Percentiles rank a stretch among this genome's conserved stretches.
These are phyloP conservation scores for Sophora flavescens DNA, from an alignment of 306 rosid species.

Conservation along the genomic window DNA sequence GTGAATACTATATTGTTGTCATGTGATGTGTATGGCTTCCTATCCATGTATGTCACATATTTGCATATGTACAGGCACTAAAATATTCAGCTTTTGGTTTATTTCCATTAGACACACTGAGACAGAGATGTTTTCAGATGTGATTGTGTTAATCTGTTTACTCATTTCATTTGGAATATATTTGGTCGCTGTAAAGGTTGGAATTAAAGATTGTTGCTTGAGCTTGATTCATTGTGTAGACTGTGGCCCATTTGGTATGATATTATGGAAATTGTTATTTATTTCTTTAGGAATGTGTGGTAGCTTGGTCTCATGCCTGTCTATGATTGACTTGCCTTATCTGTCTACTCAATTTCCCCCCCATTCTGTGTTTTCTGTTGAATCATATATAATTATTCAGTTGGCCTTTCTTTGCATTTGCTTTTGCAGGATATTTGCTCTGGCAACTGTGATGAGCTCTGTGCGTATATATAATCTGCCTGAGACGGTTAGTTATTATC, in stretches of 20 bases:
- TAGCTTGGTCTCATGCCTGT: slow-evolving; percentile 33
- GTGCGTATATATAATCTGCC: slow-evolving; percentile 93
- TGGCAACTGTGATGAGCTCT: slow-evolving; percentile 96
- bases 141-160: slow-evolving; percentile 26
- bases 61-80: not conserved
- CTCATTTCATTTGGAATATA: slow-evolving; percentile 5
- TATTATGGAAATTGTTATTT: slow-evolving; percentile 9
- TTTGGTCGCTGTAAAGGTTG: slow-evolving; percentile 1
- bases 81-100: not conserved
- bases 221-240: slow-evolving; percentile 21
- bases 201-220: slow-evolving; percentile 25
- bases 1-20: slow-evolving; percentile 1
- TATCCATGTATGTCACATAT: not conserved
- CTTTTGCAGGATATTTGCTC: slow-evolving; percentile 85
- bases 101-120: slow-evolving; percentile 5
- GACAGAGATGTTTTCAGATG: slow-evolving; percentile 27
- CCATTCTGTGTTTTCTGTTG: slow-evolving; percentile 33
- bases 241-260: slow-evolving; percentile 18
- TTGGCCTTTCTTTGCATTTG: slow-evolving; percentile 42
- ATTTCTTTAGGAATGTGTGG: slow-evolving; percentile 25
- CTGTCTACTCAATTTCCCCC: not conserved
- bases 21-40: slow-evolving; percentile 23
- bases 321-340: slow-evolving; percentile 17
- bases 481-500: slow-evolving; percentile 76
- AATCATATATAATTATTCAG: slow-evolving; percentile 21